Percentiles rank a stretch among this genome's conserved stretches.
Evolutionary conservation across 345 rosid genomes (phyloP).

Genomic region (Hirschfeldia incana): DNA sequence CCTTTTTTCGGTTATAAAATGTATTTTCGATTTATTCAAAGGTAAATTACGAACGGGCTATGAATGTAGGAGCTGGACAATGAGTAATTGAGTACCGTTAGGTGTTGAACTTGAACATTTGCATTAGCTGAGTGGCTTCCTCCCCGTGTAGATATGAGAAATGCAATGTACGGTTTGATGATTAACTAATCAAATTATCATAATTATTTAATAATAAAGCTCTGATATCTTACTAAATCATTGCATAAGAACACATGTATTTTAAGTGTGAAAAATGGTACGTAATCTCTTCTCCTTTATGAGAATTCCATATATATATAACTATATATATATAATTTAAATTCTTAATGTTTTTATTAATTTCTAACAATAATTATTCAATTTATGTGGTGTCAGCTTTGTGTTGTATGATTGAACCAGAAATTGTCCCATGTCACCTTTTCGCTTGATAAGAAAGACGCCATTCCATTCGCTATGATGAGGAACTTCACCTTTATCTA

Average conservation of each 20-base stretch:
- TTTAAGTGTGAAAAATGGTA: constrained; percentile 28
- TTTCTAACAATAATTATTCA: neutral
- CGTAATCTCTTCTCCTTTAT: constrained; percentile 23
- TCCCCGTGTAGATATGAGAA: constrained; percentile 12
- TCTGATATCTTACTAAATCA: neutral
- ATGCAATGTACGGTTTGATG: constrained; percentile 14
- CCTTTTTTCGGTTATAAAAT: neutral
- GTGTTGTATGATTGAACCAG: constrained; percentile 26
- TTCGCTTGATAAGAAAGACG: constrained; percentile 35
- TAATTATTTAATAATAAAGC: neutral
- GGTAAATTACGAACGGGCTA: constrained; percentile 8
- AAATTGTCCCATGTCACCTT: constrained; percentile 37
- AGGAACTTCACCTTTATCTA: constrained; percentile 24
- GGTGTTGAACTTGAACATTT: constrained; percentile 34
- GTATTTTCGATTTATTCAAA: neutral
- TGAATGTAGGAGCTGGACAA: constrained; percentile 9
- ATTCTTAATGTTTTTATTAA: neutral
- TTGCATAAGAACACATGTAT: constrained; percentile 14
- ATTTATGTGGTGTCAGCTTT: constrained; percentile 21
- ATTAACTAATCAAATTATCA: constrained; percentile 18
- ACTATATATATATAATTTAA: neutral
- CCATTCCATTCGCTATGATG: constrained; percentile 38
- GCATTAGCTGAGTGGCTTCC: constrained; percentile 9
- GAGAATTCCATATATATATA: neutral
- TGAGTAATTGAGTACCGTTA: neutral